Base-by-base conservation (phyloP, 805 yeast genomes). In the Brettanomyces naardenensis region DNA sequence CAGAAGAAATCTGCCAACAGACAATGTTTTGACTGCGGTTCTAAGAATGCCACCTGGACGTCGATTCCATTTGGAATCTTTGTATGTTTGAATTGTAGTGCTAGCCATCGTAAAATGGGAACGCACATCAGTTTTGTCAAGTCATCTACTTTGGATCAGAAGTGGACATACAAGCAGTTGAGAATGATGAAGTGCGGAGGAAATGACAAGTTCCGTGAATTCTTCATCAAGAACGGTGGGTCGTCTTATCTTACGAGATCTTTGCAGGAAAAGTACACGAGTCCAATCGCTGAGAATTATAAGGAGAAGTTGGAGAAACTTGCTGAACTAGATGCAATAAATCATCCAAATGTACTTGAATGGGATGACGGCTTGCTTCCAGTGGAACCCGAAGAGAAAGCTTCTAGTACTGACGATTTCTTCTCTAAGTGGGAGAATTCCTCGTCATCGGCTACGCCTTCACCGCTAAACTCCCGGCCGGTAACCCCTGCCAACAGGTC, bases 21-120 rank as follows among this genome's bases (percentile, higher is more conserved):
- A 53, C 60, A 59, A 38, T 92, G 98, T 64, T 90, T 92, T 63
- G 98, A 92, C 58, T 92, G 98, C 62, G 74, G 82, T 37, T 84
- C 89, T 51, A 87, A 84, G 56, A 89, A 89, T 59, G 97, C 98
- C 27, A 87, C 97, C 0, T 92, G 98, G 98, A 86, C 98, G 3
- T 90, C 97, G 11, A 88, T 90, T 39, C 95, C 97, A 11, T 90
- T 86, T 61, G 98, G 97, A 39, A 84, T 89, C 37, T 74, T 89
- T 58, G 65, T 92, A 42, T 92, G 98, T 66, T 71, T 89, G 43
- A 95, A 92, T 59, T 92, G 98, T 61, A 84, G 95, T 38, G 89
- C 97, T 3, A 87, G 83, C 37, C 98, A 92, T 66, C 77, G 98
- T 61, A 88, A 88, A 59, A 63, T 92, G 64, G 98, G 98, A 42